A percentile compares a stretch with the other conserved stretches of the same genome.
These are phyloP conservation scores for Gyromitra esculenta DNA, from an alignment of 2,329 filamentous ascomycete genomes.

Conservation along the genomic window DNA sequence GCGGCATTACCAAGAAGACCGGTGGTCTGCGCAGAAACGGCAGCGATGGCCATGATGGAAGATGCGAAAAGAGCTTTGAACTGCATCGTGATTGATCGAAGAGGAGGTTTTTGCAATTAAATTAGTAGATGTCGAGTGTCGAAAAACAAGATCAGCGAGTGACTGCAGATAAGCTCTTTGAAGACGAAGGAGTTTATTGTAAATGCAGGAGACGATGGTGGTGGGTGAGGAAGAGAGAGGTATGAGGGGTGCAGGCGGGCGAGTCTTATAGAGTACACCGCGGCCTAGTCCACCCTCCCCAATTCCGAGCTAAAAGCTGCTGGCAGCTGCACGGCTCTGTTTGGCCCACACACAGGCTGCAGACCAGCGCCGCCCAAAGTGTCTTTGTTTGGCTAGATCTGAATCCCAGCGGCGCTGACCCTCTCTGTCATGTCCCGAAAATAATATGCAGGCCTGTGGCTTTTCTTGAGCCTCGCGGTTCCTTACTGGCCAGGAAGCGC, in stretches of 20 bases:
- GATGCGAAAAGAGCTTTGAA: conserved; percentile 51
- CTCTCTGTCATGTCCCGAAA: conserved; percentile 33
- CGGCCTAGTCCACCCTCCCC: background rate
- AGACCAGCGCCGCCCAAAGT: background rate
- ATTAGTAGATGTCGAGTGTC: conserved; percentile 27
- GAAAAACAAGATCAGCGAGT: conserved; percentile 28
- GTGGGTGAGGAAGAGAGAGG: conserved; percentile 35
- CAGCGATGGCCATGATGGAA: conserved; percentile 42
- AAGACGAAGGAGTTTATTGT: conserved; percentile 3
- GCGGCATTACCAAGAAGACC: conserved; percentile 46
- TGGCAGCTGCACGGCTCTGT: conserved; percentile 41
- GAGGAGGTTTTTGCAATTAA: conserved; percentile 28
- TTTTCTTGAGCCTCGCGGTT: conserved; percentile 29
- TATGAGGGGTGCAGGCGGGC: conserved; percentile 23
- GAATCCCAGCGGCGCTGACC: conserved; percentile 9
- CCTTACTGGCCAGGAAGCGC: conserved; percentile 8
- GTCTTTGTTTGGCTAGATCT: conserved; percentile 29
- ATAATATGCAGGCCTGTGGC: conserved; percentile 39
- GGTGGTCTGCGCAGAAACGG: conserved; percentile 44
- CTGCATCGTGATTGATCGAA: conserved; percentile 49
- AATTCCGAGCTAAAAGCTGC: conserved; percentile 16
- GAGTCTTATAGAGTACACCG: conserved; percentile 41
- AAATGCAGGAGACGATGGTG: conserved; percentile 10
- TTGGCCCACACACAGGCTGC: conserved; percentile 15
- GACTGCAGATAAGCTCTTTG: conserved; percentile 12